These are phyloP conservation scores for Corrigiola litoralis DNA, from an alignment of 179 eudicot genomes.

Conservation along the genomic window DNA sequence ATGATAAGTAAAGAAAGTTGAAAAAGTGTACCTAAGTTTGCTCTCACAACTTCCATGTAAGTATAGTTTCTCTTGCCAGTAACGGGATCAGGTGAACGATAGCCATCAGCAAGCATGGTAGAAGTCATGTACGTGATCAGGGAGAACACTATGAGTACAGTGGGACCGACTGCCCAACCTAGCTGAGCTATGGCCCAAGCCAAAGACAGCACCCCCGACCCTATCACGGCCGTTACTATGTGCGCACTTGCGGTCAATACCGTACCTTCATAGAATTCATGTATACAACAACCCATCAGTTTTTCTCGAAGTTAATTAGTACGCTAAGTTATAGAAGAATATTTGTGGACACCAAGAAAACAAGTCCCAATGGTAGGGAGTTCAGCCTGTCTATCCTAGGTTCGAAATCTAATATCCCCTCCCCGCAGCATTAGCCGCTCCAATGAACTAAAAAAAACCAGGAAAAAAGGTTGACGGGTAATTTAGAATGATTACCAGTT, in stretches of 20 bases:
- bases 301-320: neutral
- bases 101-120: constrained; percentile 54
- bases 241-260: constrained; percentile 57
- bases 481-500: constrained; percentile 16
- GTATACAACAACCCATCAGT: neutral
- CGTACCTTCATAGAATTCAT: constrained; percentile 31
- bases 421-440: neutral
- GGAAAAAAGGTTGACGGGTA: neutral
- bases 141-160: constrained; percentile 45
- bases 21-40: constrained; percentile 41
- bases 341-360: neutral
- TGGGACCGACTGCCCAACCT: constrained; percentile 60
- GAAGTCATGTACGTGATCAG: constrained; percentile 56
- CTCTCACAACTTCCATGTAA: constrained; percentile 57
- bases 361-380: no score
- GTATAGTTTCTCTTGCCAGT: constrained; percentile 59
- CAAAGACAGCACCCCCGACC: constrained; percentile 63
- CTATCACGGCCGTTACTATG: constrained; percentile 68
- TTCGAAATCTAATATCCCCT: no score
- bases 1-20: neutral
- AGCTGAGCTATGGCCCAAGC: constrained; percentile 79
- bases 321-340: neutral
- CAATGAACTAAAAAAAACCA: no score
- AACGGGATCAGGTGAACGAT: constrained; percentile 47
- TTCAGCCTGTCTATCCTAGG: neutral